Percentiles rank a stretch among this genome's conserved stretches.
Evolutionary conservation across 2,329 filamentous ascomycete genomes (phyloP).

Genomic region (Berkeleyomyces rouxiae): DNA sequence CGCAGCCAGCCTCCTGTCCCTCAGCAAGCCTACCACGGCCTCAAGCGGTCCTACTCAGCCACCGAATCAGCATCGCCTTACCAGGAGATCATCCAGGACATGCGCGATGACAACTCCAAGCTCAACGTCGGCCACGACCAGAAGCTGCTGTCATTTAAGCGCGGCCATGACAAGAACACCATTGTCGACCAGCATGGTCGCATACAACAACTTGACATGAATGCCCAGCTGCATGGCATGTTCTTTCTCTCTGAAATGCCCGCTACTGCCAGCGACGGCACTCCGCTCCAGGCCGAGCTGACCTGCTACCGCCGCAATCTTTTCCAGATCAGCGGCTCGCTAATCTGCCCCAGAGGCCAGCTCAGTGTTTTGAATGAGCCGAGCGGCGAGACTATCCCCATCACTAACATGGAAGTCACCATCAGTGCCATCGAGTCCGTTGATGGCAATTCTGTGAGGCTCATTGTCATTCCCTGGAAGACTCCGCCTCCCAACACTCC

Average conservation of each 20-base stretch:
- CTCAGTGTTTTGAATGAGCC: slow-evolving; percentile 70
- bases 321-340: slow-evolving; percentile 85
- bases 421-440: slow-evolving; percentile 91
- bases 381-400: slow-evolving; percentile 59
- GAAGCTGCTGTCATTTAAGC: slow-evolving; percentile 42
- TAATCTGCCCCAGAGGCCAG: slow-evolving; percentile 62
- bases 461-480: slow-evolving; percentile 97
- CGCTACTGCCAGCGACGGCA: slow-evolving; percentile 41
- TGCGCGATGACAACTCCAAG: slow-evolving; percentile 41
- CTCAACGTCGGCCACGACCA: slow-evolving; percentile 43
- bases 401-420: slow-evolving; percentile 67
- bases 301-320: slow-evolving; percentile 93
- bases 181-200: slow-evolving; percentile 42
- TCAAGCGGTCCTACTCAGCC: slow-evolving; percentile 39
- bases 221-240: slow-evolving; percentile 72
- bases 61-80: slow-evolving; percentile 35
- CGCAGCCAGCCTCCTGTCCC: slow-evolving; percentile 20
- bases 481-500: slow-evolving; percentile 68
- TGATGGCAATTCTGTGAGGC: slow-evolving; percentile 76
- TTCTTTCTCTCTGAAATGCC: slow-evolving; percentile 75
- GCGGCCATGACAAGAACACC: slow-evolving; percentile 41
- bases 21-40: slow-evolving; percentile 36
- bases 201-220: slow-evolving; percentile 43
- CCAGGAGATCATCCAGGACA: slow-evolving; percentile 44
- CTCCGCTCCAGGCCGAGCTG: slow-evolving; percentile 55